phyloP scores from a whole-genome alignment of 202 grass and related monocot genomes.

The Elaeis oleifera region DNA sequence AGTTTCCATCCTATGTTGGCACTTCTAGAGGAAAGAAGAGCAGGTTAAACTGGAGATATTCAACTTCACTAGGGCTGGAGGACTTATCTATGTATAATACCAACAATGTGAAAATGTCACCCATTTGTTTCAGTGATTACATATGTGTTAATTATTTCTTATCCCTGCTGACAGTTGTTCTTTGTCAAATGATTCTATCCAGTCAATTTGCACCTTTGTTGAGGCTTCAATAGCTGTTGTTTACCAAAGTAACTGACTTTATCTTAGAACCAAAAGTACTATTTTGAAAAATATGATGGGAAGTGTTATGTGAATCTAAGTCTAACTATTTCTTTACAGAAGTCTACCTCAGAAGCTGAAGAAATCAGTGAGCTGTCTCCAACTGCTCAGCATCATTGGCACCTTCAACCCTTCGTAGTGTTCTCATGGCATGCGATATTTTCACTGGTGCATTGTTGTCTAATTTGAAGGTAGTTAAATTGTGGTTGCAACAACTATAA shows the following conservation, averaged over 20 bases:
- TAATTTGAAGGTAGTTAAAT: slow-evolving; percentile 81
- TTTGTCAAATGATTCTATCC: slow-evolving; percentile 16
- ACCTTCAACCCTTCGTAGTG: not conserved
- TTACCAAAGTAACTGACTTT: slow-evolving; percentile 86
- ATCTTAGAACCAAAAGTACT: slow-evolving; percentile 95
- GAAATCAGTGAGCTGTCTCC: slow-evolving; percentile 56
- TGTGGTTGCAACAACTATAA: slow-evolving; percentile 99
- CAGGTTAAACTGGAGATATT: slow-evolving; percentile 85
- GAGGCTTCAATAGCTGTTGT: slow-evolving; percentile 84
- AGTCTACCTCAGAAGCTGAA: slow-evolving; percentile 79
- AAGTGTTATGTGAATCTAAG: slow-evolving; percentile 30
- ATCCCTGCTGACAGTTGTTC: not conserved
- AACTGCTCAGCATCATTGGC: slow-evolving; percentile 13
- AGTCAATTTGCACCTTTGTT: slow-evolving; percentile 85
- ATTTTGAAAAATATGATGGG: slow-evolving; percentile 96
- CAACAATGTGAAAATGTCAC: slow-evolving; percentile 47
- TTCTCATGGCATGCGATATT: slow-evolving; percentile 11
- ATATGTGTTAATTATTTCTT: not conserved
- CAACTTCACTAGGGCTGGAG: slow-evolving; percentile 91
- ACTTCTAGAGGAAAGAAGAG: slow-evolving; percentile 71
- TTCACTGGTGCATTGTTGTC: slow-evolving; percentile 72
- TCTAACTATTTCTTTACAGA: slow-evolving; percentile 13
- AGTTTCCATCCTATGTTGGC: not conserved
- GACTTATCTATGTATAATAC: slow-evolving; percentile 99
- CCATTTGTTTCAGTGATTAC: too few relatives aligned